These are phyloP conservation scores for Leucosporidium yakuticum DNA, from an alignment of 768 basidiomycete species.

Conservation along the genomic window DNA sequence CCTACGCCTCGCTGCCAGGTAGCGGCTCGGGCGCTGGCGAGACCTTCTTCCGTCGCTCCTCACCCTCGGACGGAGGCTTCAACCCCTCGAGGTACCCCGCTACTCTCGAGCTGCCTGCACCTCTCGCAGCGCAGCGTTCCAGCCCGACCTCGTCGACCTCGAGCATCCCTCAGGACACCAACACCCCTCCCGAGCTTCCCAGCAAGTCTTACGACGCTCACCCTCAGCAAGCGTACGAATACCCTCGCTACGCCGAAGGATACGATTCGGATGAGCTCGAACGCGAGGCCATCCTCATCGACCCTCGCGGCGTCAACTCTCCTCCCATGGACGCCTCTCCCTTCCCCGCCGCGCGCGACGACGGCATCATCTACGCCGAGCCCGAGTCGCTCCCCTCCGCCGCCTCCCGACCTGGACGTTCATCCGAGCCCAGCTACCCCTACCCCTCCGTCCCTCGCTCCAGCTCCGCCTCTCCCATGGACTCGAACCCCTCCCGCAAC, in stretches of 20 bases:
- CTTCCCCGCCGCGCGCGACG: conserved; percentile 1
- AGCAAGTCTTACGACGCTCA: not conserved
- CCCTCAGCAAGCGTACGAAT: conserved; percentile 30
- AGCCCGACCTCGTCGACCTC: not conserved
- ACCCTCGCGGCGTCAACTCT: conserved; percentile 12
- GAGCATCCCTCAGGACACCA: not conserved
- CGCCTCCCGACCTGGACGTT: not conserved
- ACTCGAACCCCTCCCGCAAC: not conserved
- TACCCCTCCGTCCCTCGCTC: not conserved
- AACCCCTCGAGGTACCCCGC: conserved; percentile 37
- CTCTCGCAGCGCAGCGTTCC: conserved; percentile 24
- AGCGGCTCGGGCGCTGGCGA: conserved; percentile 38
- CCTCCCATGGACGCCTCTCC: not conserved
- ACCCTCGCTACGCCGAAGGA: conserved; percentile 19
- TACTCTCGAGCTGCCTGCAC: conserved; percentile 42
- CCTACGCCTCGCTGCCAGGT: conserved; percentile 22
- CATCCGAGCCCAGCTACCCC: conserved; percentile 3
- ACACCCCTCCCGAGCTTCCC: not conserved
- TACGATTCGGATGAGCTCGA: conserved; percentile 29
- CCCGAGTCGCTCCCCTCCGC: conserved; percentile 1
- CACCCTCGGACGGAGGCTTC: conserved; percentile 21
- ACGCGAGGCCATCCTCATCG: conserved; percentile 27
- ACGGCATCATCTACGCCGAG: not conserved
- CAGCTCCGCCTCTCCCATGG: not conserved
- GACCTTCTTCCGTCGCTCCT: conserved; percentile 40